Evolutionary conservation across 179 eudicot species (phyloP).

Genomic region (Kewa caespitosa): DNA sequence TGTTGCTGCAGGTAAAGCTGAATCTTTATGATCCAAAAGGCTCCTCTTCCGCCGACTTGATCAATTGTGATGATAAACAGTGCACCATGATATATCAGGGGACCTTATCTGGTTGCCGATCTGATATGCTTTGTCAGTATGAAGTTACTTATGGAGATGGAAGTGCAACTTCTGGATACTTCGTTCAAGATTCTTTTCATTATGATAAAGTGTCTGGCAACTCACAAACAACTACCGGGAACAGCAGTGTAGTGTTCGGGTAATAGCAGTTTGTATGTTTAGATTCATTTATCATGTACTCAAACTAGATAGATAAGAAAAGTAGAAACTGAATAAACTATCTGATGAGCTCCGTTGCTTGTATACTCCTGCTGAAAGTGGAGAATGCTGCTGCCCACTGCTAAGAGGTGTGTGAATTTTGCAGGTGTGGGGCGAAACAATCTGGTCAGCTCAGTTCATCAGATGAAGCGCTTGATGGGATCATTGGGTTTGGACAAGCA

Average conservation of each 20-base stretch:
- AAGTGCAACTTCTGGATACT: conserved; percentile 72
- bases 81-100: conserved; percentile 53
- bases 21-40: conserved; percentile 56
- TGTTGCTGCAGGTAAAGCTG: conserved; percentile 52
- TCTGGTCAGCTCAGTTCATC: conserved; percentile 59
- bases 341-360: no score
- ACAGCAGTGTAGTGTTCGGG: conserved; percentile 71
- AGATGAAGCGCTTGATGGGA: conserved; percentile 74
- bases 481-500: conserved; percentile 84
- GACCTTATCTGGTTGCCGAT: conserved; percentile 44
- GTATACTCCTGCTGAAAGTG: background rate
- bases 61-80: conserved; percentile 61
- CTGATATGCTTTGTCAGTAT: conserved; percentile 53
- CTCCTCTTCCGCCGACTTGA: conserved; percentile 47
- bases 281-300: background rate
- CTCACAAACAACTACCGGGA: conserved; percentile 45
- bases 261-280: conserved; percentile 30
- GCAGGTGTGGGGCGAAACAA: conserved; percentile 78
- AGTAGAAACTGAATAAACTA: background rate
- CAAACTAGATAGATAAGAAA: background rate
- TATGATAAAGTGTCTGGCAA: conserved; percentile 54
- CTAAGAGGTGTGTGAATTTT: conserved; percentile 12
- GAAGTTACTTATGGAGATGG: conserved; percentile 81
- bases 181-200: conserved; percentile 55
- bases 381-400: conserved; percentile 5